These are phyloP conservation scores for Crithidia expoeki DNA, from an alignment of 208 protist genomes.

Conservation along the genomic window DNA sequence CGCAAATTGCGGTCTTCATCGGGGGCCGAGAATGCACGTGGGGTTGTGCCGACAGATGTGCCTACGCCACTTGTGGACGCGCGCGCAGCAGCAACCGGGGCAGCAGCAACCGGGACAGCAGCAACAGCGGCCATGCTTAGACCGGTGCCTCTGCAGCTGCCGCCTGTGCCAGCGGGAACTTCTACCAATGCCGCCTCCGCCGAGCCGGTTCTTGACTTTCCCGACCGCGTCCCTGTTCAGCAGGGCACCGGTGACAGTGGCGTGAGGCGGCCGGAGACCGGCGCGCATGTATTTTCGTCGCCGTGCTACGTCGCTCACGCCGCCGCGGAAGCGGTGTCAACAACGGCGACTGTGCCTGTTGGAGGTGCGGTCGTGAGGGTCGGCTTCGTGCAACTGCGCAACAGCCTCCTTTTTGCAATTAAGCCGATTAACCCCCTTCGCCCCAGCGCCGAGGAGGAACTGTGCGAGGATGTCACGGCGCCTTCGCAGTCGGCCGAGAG, in stretches of 20 bases:
- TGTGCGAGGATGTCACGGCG: conserved; percentile 19
- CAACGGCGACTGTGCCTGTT: background rate
- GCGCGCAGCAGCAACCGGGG: no score
- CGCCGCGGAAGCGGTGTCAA: background rate
- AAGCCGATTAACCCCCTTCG: conserved; percentile 65
- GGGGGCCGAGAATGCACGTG: no score
- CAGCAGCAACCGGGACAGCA: no score
- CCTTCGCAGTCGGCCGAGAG: conserved; percentile 52
- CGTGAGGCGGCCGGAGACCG: background rate
- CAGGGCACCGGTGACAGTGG: background rate
- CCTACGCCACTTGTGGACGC: no score
- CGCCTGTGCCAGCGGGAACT: background rate
- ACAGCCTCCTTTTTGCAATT: conserved; percentile 78
- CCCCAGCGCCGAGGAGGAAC: conserved; percentile 26
- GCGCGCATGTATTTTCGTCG: background rate
- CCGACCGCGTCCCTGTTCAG: background rate
- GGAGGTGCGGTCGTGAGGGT: conserved; percentile 31
- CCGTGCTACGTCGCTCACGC: background rate
- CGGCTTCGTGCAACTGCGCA: conserved; percentile 76
- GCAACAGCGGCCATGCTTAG: no score
- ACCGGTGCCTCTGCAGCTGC: conserved; percentile 8
- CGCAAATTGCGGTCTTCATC: no score
- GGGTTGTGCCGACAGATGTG: no score
- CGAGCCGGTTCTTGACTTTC: background rate
- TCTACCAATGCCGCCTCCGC: background rate